Conservation (phyloP, 2,329 filamentous ascomycete species). For the Colletotrichum sansevieriae region DNA sequence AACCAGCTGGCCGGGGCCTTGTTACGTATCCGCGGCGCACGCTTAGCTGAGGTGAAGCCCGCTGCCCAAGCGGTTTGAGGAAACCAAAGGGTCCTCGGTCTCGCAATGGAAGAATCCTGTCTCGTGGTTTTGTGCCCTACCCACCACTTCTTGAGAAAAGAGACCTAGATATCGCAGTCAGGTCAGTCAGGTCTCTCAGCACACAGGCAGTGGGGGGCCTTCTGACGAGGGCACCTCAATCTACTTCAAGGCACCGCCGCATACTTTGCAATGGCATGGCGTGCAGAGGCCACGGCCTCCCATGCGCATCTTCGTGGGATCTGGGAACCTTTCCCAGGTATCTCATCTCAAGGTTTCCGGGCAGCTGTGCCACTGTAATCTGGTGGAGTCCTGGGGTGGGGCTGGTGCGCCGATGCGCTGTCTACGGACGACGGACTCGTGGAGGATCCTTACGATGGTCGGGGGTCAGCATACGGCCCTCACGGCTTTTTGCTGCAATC, state of each 20-base stretch:
- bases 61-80: not conserved
- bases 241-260: slow-evolving; percentile 13
- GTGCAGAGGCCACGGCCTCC: slow-evolving; percentile 11
- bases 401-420: too few species aligned
- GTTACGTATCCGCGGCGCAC: too few species aligned
- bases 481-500: not conserved
- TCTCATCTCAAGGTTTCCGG: too few species aligned
- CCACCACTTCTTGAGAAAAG: too few species aligned
- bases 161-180: not conserved
- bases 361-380: too few species aligned
- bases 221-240: slow-evolving; percentile 1
- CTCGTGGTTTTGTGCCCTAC: not conserved
- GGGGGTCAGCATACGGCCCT: slow-evolving; percentile 23
- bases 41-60: not conserved
- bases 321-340: too few species aligned
- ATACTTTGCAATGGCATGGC: slow-evolving; percentile 16
- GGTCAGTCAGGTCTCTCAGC: not conserved
- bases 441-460: too few species aligned
- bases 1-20: not conserved
- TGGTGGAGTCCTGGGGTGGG: too few species aligned
- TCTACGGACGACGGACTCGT: too few species aligned
- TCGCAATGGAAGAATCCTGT: not conserved
- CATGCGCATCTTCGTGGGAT: slow-evolving; percentile 1
- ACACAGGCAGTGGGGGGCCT: not conserved
- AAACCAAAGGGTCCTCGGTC: not conserved